Conservation (phyloP, 345 rosid genomes). For the Pugionium cornutum region DNA sequence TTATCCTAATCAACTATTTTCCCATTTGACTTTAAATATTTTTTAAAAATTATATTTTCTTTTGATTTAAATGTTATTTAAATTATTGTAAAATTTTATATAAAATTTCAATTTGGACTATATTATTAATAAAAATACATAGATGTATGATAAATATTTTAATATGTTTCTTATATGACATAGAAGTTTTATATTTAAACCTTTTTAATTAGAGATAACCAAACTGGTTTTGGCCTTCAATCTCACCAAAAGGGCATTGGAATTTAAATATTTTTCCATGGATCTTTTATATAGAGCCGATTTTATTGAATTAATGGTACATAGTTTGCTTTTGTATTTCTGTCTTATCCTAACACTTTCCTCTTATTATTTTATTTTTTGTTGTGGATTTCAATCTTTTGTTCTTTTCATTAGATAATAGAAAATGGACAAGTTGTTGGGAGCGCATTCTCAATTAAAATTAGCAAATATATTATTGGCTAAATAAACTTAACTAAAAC, state of each 20-base stretch:
- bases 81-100: too few relatives aligned
- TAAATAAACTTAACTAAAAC: not conserved
- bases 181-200: too few relatives aligned
- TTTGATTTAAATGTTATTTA: too few relatives aligned
- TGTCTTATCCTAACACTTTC: slow-evolving; percentile 9
- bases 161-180: too few relatives aligned
- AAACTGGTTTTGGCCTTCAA: not conserved
- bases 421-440: slow-evolving; percentile 14
- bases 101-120: too few relatives aligned
- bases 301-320: slow-evolving; percentile 18
- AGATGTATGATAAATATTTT: too few relatives aligned
- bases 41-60: too few relatives aligned
- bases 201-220: too few relatives aligned
- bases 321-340: slow-evolving; percentile 13
- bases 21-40: too few relatives aligned
- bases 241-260: slow-evolving; percentile 12
- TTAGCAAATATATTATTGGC: not conserved
- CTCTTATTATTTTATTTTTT: not conserved
- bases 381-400: slow-evolving; percentile 28
- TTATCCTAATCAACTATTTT: too few relatives aligned
- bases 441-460: slow-evolving; percentile 13
- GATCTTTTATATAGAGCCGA: slow-evolving; percentile 12
- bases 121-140: too few relatives aligned
- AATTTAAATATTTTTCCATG: not conserved
- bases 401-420: slow-evolving; percentile 21